These are phyloP conservation scores for Trichosporon asahii DNA, from an alignment of 1,284 basidiomycete species.

Conservation along the genomic window DNA sequence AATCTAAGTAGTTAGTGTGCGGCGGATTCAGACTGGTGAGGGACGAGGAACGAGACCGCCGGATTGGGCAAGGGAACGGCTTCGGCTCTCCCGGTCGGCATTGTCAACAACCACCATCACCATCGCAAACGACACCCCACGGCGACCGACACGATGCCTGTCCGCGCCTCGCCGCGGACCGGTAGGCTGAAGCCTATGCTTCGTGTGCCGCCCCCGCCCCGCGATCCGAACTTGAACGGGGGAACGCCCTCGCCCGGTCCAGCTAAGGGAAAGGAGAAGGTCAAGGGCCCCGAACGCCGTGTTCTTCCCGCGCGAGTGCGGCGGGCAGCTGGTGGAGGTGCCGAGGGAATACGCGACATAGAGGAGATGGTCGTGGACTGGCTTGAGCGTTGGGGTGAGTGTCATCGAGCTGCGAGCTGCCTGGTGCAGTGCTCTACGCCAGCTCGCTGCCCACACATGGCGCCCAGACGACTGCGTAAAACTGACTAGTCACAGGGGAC, in stretches of 20 bases:
- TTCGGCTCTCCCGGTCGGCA: not conserved
- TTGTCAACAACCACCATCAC: slow-evolving; percentile 1
- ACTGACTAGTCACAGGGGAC: slow-evolving; percentile 57
- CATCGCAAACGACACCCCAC: slow-evolving; percentile 11
- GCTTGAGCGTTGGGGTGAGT: slow-evolving; percentile 71
- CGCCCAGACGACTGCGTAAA: not conserved
- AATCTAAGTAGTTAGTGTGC: not conserved
- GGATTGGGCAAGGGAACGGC: not conserved
- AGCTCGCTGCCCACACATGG: slow-evolving; percentile 17
- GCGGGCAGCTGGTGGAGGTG: slow-evolving; percentile 67
- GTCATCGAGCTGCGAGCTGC: not conserved
- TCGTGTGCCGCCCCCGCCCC: not conserved
- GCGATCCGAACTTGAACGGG: not conserved
- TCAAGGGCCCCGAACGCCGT: slow-evolving; percentile 59
- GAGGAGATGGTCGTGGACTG: slow-evolving; percentile 81
- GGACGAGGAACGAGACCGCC: not conserved
- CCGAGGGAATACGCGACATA: slow-evolving; percentile 58
- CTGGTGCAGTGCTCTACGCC: slow-evolving; percentile 13
- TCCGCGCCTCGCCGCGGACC: slow-evolving; percentile 11
- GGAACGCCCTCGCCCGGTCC: not conserved
- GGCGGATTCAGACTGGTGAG: not conserved
- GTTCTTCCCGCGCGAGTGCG: slow-evolving; percentile 73
- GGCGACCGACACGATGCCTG: slow-evolving; percentile 14
- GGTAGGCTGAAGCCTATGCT: slow-evolving; percentile 7
- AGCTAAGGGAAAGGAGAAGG: not conserved